Evolutionary conservation across 1,284 basidiomycete genomes (phyloP), one percentile per base, ranked within the genome.

Genomic region (Cystobasidiaceae sp.): DNA sequence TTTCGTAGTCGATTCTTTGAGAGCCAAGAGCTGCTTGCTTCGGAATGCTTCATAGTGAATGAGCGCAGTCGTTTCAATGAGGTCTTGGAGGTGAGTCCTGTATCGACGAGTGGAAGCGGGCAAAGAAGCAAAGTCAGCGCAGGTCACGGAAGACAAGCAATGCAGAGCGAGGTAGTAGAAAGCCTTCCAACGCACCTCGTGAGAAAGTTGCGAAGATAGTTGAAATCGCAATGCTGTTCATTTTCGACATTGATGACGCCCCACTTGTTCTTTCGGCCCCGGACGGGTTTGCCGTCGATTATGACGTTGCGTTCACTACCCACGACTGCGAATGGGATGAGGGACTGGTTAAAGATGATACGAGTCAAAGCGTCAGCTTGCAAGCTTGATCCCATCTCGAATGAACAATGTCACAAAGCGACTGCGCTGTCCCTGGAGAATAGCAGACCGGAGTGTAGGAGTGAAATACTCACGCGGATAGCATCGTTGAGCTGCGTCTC

Each of bases 1-100:
- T 66, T 75, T 77, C 17, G 71, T 71, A 37, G 74, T 75, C 55
- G 74, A 75, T 69, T 94, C 91, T 82, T 94, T 94, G 74, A 94
- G 83, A 25, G 92, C 92, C 56, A 94, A 81, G 70, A 94, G 78
- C 81, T 98, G 96, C 82, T 97, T 97, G 74, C 90, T 93, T 71
- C 94, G 86, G 89, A 98, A 98, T 7, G 93, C 93, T 82, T 98
- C 96, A 79, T 98, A 98, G 80, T 98, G 96, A 77, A 96, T 96
- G 79, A 94, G 90, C 7, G 93, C 90, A 2, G 94, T 98, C 61
- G 94, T 97, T 82, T 98, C 94, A 77, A 98, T 97, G 73, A 98
- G 80, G 77, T 98, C 96, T 79, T 98, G 96, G 74, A 98, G 80
- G 79, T 98, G 94, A 32, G 94, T 94, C 78, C 93, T 88, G 66